A percentile compares a stretch with the other conserved stretches of the same genome.
Conservation (phyloP, 2,329 filamentous ascomycete species). For the Hypoxylon sp. region DNA sequence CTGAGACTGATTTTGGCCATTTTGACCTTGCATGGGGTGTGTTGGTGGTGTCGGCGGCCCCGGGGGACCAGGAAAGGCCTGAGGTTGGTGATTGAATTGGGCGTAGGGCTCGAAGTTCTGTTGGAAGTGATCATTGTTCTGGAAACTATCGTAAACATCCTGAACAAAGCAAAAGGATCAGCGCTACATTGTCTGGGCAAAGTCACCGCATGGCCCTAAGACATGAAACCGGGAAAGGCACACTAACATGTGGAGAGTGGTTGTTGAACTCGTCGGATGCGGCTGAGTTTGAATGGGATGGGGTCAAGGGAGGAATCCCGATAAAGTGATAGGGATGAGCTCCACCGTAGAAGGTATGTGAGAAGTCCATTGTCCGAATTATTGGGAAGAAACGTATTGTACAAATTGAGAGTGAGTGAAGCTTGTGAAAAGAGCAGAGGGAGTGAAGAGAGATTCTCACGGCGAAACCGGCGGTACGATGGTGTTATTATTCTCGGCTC, state of each 20-base stretch:
- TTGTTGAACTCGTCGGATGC: slow-evolving; percentile 69
- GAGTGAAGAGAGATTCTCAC: slow-evolving; percentile 34
- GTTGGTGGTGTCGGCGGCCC: slow-evolving; percentile 69
- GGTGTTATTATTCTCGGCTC: slow-evolving; percentile 39
- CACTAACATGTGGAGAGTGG: slow-evolving; percentile 69
- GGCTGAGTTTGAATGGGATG: slow-evolving; percentile 69
- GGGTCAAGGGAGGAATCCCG: slow-evolving; percentile 67
- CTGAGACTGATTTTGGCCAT: slow-evolving; percentile 49
- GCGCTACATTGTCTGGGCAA: slow-evolving; percentile 49
- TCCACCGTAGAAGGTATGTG: slow-evolving; percentile 65
- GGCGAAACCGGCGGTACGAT: slow-evolving; percentile 43
- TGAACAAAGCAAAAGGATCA: slow-evolving; percentile 51
- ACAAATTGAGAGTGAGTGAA: slow-evolving; percentile 16
- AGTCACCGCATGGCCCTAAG: slow-evolving; percentile 44
- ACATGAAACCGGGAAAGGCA: slow-evolving; percentile 38
- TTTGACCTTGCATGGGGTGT: slow-evolving; percentile 53
- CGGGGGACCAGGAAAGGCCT: slow-evolving; percentile 63
- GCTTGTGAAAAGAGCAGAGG: slow-evolving; percentile 27
- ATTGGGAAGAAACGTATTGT: slow-evolving; percentile 27
- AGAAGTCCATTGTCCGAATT: slow-evolving; percentile 65
- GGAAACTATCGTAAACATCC: slow-evolving; percentile 66
- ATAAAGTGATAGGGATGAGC: slow-evolving; percentile 69
- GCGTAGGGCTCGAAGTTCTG: slow-evolving; percentile 62
- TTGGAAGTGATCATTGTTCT: slow-evolving; percentile 64
- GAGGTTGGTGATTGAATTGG: slow-evolving; percentile 59